These are phyloP conservation scores for Cyclotella cryptica DNA, from an alignment of 108 stramenopile species.

Conservation along the genomic window DNA sequence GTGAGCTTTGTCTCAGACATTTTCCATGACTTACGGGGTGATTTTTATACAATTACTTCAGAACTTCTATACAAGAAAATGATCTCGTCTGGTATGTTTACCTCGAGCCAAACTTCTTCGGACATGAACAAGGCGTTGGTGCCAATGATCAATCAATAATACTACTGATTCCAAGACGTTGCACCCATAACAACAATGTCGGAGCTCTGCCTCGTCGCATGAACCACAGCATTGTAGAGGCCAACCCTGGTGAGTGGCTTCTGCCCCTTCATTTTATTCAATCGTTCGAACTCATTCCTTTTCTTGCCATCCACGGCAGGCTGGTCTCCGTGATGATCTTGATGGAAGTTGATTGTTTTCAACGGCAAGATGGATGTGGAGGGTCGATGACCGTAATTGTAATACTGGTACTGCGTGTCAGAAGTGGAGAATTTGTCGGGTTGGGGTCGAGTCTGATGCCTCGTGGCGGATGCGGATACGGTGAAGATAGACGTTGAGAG, in stretches of 20 bases:
- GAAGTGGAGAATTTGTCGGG: background rate
- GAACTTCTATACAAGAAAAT: too few relatives aligned
- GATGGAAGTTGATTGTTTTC: slow-evolving; percentile 15
- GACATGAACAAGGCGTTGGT: too few relatives aligned
- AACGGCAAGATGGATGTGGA: slow-evolving; percentile 19
- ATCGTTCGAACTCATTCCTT: slow-evolving; percentile 26
- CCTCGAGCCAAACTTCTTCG: too few relatives aligned
- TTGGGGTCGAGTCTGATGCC: background rate
- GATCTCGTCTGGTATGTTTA: too few relatives aligned
- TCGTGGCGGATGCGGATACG: background rate
- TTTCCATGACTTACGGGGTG: too few relatives aligned
- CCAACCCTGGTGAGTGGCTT: slow-evolving; percentile 20
- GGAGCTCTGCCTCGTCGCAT: slow-evolving; percentile 18
- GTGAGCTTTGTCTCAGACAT: too few relatives aligned
- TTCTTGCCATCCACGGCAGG: background rate
- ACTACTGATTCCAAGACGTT: slow-evolving; percentile 19
- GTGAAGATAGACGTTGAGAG: background rate
- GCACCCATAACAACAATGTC: slow-evolving; percentile 40
- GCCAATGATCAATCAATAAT: too few relatives aligned
- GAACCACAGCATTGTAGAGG: slow-evolving; percentile 25
- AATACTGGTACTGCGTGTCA: background rate
- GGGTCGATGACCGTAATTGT: slow-evolving; percentile 3
- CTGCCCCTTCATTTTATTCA: slow-evolving; percentile 24
- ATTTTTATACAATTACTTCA: too few relatives aligned
- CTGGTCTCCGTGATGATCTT: background rate